A percentile compares a stretch with the other conserved stretches of the same genome.
Evolutionary conservation across 768 basidiomycete species (phyloP).

Genomic region (Pleurotus tuoliensis): DNA sequence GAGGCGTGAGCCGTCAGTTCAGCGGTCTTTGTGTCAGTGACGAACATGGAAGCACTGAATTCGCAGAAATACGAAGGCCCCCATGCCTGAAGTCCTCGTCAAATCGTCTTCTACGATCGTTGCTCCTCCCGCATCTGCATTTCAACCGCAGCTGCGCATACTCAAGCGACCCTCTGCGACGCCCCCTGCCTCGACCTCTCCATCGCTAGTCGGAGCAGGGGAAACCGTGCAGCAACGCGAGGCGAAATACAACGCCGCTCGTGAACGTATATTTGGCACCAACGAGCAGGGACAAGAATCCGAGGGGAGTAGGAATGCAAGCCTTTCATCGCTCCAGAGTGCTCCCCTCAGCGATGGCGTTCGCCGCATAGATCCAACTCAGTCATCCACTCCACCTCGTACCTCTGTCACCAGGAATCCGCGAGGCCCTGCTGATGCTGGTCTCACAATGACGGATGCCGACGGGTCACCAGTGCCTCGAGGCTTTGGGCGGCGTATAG

Average conservation of each 20-base stretch:
- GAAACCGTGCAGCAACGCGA: conserved; percentile 57
- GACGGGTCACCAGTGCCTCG: not conserved
- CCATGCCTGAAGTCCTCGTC: conserved; percentile 66
- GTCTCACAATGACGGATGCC: not conserved
- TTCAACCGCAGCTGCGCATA: conserved; percentile 65
- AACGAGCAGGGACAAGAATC: not conserved
- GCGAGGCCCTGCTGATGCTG: not conserved
- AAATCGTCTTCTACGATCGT: conserved; percentile 32
- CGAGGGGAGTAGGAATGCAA: not conserved
- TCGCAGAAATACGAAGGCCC: conserved; percentile 51
- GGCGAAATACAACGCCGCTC: conserved; percentile 67
- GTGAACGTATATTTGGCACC: conserved; percentile 66
- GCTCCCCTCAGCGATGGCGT: not conserved
- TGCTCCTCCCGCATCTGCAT: conserved; percentile 50
- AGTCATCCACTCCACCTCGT: not conserved
- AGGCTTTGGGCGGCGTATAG: conserved; percentile 1
- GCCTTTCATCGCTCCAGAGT: not conserved
- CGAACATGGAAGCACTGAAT: not conserved
- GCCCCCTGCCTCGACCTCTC: conserved; percentile 20
- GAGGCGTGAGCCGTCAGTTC: conserved; percentile 52
- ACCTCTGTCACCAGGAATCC: not conserved
- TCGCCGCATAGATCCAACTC: not conserved
- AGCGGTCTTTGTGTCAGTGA: not conserved
- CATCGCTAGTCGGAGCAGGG: conserved; percentile 15
- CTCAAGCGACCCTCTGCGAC: conserved; percentile 60